These are phyloP conservation scores for Diaporthe destruens DNA, from an alignment of 2,329 filamentous ascomycete species.

Conservation along the genomic window DNA sequence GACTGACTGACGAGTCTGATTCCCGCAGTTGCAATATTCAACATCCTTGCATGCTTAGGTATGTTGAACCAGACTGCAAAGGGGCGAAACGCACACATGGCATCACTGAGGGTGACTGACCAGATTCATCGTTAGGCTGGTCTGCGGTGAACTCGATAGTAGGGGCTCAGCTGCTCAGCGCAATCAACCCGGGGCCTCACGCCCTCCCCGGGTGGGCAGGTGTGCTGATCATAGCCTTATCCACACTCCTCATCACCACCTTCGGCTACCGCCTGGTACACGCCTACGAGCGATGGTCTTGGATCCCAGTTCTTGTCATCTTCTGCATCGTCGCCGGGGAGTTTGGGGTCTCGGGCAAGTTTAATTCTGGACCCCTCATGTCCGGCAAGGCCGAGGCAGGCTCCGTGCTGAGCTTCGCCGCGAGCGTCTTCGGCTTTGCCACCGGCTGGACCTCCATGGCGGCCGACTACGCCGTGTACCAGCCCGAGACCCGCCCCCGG, in stretches of 20 bases:
- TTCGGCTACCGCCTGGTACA: conserved; percentile 84
- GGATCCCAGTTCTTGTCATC: conserved; percentile 79
- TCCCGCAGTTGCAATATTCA: conserved; percentile 73
- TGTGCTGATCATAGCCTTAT: conserved; percentile 78
- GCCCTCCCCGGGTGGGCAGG: conserved; percentile 79
- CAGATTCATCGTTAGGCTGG: conserved; percentile 65
- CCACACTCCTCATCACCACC: conserved; percentile 77
- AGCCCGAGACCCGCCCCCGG: conserved; percentile 71
- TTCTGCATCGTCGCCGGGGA: conserved; percentile 78
- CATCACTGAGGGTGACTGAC: too few species aligned
- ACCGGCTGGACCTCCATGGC: conserved; percentile 82
- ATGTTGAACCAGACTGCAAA: too few species aligned
- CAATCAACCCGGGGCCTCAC: conserved; percentile 67
- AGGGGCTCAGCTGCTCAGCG: conserved; percentile 81
- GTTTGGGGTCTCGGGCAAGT: conserved; percentile 76
- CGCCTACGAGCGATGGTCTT: conserved; percentile 80
- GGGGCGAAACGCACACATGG: too few species aligned
- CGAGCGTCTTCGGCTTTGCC: conserved; percentile 76
- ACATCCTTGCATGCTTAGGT: conserved; percentile 73
- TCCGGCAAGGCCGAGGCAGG: conserved; percentile 72
- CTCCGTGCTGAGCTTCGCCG: conserved; percentile 73
- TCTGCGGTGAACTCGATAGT: conserved; percentile 84
- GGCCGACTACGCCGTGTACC: conserved; percentile 85
- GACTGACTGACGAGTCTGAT: neutral
- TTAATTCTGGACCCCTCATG: conserved; percentile 69